phyloP scores from a whole-genome alignment of 1,284 basidiomycete genomes.

The Sphaerobolus stellatus region DNA sequence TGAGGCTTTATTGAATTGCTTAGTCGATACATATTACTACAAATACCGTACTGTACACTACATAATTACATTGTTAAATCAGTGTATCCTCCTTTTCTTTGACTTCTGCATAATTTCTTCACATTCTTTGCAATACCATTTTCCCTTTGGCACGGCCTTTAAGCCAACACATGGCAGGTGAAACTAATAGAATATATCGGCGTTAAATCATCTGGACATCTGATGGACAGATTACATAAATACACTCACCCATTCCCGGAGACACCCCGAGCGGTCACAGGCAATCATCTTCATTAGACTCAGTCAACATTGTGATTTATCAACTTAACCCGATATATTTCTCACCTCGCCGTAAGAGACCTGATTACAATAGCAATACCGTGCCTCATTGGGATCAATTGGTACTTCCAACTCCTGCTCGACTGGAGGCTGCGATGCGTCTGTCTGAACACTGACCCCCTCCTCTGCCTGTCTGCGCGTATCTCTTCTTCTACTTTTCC shows the following conservation, averaged over 20 bases:
- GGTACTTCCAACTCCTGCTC: too few relatives aligned
- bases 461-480: conserved; percentile 1
- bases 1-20: conserved; percentile 18
- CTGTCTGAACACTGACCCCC: conserved; percentile 32
- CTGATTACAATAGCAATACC: conserved; percentile 77
- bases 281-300: conserved; percentile 69
- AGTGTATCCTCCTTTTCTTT: conserved; percentile 27
- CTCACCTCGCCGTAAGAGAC: conserved; percentile 74
- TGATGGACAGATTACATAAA: background rate
- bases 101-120: conserved; percentile 26
- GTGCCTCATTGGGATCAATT: conserved; percentile 43
- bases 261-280: conserved; percentile 70
- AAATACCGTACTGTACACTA: conserved; percentile 7
- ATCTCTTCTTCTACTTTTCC: conserved; percentile 12
- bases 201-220: conserved; percentile 14
- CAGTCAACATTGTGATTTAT: conserved; percentile 9
- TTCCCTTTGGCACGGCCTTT: conserved; percentile 53
- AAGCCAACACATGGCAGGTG: conserved; percentile 72
- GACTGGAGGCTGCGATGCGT: conserved; percentile 18
- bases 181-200: conserved; percentile 46
- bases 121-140: conserved; percentile 76
- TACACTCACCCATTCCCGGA: conserved; percentile 70
- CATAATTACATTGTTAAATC: conserved; percentile 13
- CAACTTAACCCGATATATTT: conserved; percentile 15
- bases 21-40: conserved; percentile 4